Conservation (phyloP, 495 filamentous ascomycete species). For the Daldinia decipiens region DNA sequence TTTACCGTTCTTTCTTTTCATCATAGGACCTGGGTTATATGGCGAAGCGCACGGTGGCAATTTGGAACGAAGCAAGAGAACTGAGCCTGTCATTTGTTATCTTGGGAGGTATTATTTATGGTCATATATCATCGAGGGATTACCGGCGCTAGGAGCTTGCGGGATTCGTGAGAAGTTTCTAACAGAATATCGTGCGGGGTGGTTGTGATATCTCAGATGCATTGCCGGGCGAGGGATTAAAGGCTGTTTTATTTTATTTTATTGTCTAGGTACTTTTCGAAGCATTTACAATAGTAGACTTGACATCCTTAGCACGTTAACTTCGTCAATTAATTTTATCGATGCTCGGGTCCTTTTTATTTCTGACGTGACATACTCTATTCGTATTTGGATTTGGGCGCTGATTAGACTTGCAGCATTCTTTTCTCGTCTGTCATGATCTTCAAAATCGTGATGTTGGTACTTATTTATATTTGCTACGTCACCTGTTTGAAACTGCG, state of each 20-base stretch:
- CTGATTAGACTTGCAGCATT: neutral
- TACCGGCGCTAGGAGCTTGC: conserved; percentile 38
- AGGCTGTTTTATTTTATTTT: conserved; percentile 3
- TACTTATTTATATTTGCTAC: neutral
- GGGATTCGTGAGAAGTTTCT: conserved; percentile 8
- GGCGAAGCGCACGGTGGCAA: conserved; percentile 14
- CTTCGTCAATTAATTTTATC: conserved; percentile 20
- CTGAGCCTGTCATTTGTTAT: neutral
- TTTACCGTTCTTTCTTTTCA: neutral
- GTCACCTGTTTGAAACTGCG: neutral
- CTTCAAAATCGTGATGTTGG: no score
- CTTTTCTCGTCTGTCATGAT: no score
- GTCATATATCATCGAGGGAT: conserved; percentile 25
- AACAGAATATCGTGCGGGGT: conserved; percentile 7
- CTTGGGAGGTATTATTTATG: conserved; percentile 5
- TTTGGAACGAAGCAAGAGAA: conserved; percentile 29
- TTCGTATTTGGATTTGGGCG: neutral
- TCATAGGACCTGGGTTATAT: conserved; percentile 18
- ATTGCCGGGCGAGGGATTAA: conserved; percentile 7
- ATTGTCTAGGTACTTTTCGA: conserved; percentile 1
- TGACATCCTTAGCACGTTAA: neutral
- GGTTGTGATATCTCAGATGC: conserved; percentile 28
- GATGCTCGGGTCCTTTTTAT: conserved; percentile 2
- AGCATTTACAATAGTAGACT: conserved; percentile 38
- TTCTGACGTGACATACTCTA: neutral